These are phyloP conservation scores for Sporormia fimetaria DNA, from an alignment of 495 filamentous ascomycete genomes.

Conservation along the genomic window DNA sequence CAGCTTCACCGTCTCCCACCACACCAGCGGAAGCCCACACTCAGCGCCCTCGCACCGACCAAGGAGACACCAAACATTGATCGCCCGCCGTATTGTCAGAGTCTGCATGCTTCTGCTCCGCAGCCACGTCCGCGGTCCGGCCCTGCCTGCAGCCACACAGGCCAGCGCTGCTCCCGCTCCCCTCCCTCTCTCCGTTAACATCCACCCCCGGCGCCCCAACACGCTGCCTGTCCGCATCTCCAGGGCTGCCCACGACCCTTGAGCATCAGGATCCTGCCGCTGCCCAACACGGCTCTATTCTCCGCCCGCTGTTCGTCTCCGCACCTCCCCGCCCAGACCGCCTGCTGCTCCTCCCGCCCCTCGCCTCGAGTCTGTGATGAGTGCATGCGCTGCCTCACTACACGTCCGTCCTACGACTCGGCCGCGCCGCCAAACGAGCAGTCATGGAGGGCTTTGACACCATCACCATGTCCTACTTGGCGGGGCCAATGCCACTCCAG, in stretches of 20 bases:
- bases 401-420: conserved; percentile 15
- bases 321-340: background rate
- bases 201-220: too few relatives aligned
- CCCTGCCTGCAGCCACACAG: too few relatives aligned
- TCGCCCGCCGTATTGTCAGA: too few relatives aligned
- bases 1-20: conserved; percentile 14
- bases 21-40: too few relatives aligned
- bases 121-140: too few relatives aligned
- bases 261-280: background rate
- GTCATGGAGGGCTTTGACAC: conserved; percentile 58
- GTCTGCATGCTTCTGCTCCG: too few relatives aligned
- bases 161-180: too few relatives aligned
- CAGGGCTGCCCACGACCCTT: conserved; percentile 1
- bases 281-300: conserved; percentile 1
- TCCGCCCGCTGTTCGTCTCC: background rate
- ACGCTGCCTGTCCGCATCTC: too few relatives aligned
- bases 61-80: too few relatives aligned
- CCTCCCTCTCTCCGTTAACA: too few relatives aligned
- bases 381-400: conserved; percentile 20
- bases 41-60: too few relatives aligned
- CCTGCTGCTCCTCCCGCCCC: background rate
- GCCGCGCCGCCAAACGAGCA: conserved; percentile 22
- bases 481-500: conserved; percentile 40
- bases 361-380: conserved; percentile 15
- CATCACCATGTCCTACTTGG: conserved; percentile 52